These are phyloP conservation scores for Gentiana macrophylla DNA, from an alignment of 257 asterid genomes.

Conservation along the genomic window DNA sequence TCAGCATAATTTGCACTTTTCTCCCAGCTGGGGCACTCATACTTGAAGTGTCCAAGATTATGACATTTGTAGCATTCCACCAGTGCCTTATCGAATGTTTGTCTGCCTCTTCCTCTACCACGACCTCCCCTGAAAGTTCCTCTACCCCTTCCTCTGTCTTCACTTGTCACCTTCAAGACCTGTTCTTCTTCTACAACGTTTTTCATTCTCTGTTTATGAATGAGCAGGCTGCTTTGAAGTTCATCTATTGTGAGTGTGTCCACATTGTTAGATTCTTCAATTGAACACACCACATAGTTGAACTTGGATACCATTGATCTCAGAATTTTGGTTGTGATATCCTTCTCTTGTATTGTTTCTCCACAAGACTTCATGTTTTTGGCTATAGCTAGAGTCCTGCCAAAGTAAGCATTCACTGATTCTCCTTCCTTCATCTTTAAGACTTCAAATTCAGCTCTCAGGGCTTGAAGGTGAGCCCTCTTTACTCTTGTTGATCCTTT, in stretches of 20 bases:
- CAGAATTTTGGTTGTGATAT: background rate
- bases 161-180: background rate
- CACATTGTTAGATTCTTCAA: background rate
- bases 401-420: constrained; percentile 10
- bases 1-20: constrained; percentile 3
- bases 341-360: background rate
- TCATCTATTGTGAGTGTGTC: constrained; percentile 5
- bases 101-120: constrained; percentile 8
- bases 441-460: constrained; percentile 9
- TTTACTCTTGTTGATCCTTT: no score
- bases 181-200: constrained; percentile 3
- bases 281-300: background rate
- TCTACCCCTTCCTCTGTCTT: constrained; percentile 2
- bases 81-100: constrained; percentile 1
- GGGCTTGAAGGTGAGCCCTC: constrained; percentile 6
- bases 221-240: constrained; percentile 1
- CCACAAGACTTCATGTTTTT: constrained; percentile 8
- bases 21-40: background rate
- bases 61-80: constrained; percentile 10
- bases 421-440: constrained; percentile 10
- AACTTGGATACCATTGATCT: background rate
- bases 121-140: background rate
- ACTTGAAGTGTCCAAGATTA: constrained; percentile 1
- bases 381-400: constrained; percentile 6
- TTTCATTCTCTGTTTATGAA: constrained; percentile 2